Evolutionary conservation across 192 early-diverging fungal species (phyloP).

Genomic region (Piromyces finnis): DNA sequence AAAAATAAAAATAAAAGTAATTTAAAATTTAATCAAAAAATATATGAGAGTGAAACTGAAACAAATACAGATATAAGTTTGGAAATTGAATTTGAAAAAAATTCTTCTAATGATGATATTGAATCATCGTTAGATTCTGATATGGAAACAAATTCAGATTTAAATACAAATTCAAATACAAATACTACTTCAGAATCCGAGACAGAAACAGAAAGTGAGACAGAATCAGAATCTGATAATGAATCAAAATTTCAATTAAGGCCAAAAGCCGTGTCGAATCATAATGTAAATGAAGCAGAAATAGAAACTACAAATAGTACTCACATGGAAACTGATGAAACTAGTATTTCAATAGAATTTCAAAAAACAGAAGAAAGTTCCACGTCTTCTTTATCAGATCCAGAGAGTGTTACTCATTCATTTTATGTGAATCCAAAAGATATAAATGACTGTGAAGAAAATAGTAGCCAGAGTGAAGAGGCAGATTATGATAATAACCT

Average conservation of each 20-base stretch:
- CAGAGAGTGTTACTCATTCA: background rate
- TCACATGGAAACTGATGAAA: background rate
- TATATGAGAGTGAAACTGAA: background rate
- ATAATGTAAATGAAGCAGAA: background rate
- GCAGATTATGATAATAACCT: too few species aligned
- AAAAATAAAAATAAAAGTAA: too few species aligned
- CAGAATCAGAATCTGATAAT: background rate
- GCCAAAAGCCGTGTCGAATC: background rate
- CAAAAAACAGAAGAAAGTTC: background rate
- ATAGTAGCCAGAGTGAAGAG: background rate
- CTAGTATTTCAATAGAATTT: background rate
- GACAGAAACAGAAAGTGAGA: background rate
- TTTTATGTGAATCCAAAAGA: background rate
- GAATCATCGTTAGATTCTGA: background rate
- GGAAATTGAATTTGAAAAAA: background rate
- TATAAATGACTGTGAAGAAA: background rate
- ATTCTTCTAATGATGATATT: background rate
- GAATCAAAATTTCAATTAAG: background rate
- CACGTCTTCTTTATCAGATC: background rate
- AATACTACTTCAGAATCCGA: background rate
- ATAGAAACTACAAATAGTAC: background rate
- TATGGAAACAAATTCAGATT: background rate
- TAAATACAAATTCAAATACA: background rate
- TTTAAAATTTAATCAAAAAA: background rate
- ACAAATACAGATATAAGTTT: background rate